Base-by-base conservation (phyloP, 2,329 filamentous ascomycete genomes). In the Coleophoma eucalyptorum region DNA sequence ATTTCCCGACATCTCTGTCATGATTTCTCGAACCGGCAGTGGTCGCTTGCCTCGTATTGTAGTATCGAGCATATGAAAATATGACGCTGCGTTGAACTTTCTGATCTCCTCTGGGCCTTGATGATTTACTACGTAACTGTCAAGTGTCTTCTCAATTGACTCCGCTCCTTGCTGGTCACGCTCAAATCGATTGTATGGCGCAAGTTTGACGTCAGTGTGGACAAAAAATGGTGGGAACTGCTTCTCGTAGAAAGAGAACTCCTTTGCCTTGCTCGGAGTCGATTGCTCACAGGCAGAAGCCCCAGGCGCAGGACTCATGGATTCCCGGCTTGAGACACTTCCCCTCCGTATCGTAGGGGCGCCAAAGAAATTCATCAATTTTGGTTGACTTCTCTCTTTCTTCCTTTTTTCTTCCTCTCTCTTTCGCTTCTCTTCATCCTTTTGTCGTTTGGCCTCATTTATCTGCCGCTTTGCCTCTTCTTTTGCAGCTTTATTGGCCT, bases 191-290 rank as follows among this genome's bases (percentile, higher is more conserved):
- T 75, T 71, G 1, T 60, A 58, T 0, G 78, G 75, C 0, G 91
- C 90, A 48, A 97, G 59, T n/a, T 71, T 80, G 1, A 90, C 87
- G 61, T 90, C 79, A 3, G 84, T 77, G 52, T 90, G 87, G 43
- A 94, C 64, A 55, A 87, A 92, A 67, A 97, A 97, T 0, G 89
- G 84, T 32, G 90, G 79, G 62, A 97, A 97, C 34, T 78, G 73
- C 58, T 82, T 84, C 16, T 87, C 73, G 58, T 90, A 92, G 42
- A 81, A 77, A 0, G 79, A 76, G 20, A 69, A 60, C 4, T 62
- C 47, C 5, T 35, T 60, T 53, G 7, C 55, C 49, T 56, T 72
- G 65, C 41, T 57, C 49, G 46, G 69, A 58, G 35, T 66, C 66
- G 6, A 49, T 19, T 38, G 44, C 15, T 50, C 26, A 12, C 48